Percentiles rank a stretch among this genome's conserved stretches.
These are phyloP conservation scores for Fusarium buxicola DNA, from an alignment of 2,329 filamentous ascomycete species.

Conservation along the genomic window DNA sequence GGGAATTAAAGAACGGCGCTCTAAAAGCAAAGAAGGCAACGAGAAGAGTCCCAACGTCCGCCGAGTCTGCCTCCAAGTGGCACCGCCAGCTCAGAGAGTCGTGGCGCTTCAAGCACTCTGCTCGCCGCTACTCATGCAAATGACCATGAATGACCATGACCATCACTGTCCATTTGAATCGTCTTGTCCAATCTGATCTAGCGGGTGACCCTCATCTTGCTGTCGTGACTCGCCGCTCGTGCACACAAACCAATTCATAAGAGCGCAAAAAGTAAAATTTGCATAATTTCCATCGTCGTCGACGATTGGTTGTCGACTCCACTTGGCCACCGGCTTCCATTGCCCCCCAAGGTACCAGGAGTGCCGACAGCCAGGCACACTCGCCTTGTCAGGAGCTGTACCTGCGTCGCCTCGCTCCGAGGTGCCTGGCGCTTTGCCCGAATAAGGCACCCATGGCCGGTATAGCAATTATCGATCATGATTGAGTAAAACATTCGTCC, in stretches of 20 bases:
- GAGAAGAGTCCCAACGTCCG: background rate
- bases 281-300: conserved; percentile 43
- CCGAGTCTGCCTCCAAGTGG: conserved; percentile 12
- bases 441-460: conserved; percentile 16
- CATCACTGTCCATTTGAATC: background rate
- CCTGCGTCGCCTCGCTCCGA: conserved; percentile 38
- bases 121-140: conserved; percentile 21
- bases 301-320: conserved; percentile 23
- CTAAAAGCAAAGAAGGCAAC: conserved; percentile 9
- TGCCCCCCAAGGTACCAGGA: no score
- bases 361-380: conserved; percentile 37
- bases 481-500: conserved; percentile 7
- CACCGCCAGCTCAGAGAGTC: no score
- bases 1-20: conserved; percentile 33
- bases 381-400: conserved; percentile 33
- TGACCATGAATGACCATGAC: conserved; percentile 6
- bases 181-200: conserved; percentile 24
- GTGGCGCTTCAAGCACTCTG: no score
- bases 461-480: conserved; percentile 17
- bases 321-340: conserved; percentile 6
- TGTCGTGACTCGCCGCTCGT: conserved; percentile 12
- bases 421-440: conserved; percentile 41
- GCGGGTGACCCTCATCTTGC: conserved; percentile 17
- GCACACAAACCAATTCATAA: conserved; percentile 24
- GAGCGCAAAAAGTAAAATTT: conserved; percentile 45